Evolutionary conservation across 2,329 filamentous ascomycete genomes (phyloP).

Genomic region (Penicillium palitans): DNA sequence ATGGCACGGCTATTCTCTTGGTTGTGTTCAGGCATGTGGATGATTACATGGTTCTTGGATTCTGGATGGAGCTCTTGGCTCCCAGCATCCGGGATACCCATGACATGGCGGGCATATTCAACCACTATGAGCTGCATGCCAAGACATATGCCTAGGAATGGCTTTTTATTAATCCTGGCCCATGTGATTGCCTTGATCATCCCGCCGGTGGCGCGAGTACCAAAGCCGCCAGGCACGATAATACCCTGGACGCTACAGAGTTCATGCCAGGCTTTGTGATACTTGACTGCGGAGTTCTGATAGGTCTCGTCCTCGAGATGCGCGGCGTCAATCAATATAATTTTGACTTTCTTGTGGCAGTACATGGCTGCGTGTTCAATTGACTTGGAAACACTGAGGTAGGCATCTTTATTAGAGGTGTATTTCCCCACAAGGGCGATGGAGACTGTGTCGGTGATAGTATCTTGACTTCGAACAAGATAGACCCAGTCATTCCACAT

Average conservation of each 20-base stretch:
- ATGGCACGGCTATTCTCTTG: constrained; percentile 65
- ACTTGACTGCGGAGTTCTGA: constrained; percentile 66
- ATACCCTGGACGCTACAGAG: constrained; percentile 64
- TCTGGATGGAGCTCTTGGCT: constrained; percentile 57
- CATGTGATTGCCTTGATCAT: constrained; percentile 88
- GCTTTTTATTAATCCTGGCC: constrained; percentile 77
- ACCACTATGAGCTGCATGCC: constrained; percentile 93
- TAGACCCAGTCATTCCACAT: constrained; percentile 79
- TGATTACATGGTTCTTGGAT: constrained; percentile 69
- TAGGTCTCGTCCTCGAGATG: constrained; percentile 71
- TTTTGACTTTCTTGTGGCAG: constrained; percentile 73
- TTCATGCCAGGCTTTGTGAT: constrained; percentile 81
- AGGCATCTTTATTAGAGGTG: constrained; percentile 78
- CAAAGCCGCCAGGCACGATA: constrained; percentile 72
- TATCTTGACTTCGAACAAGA: constrained; percentile 66
- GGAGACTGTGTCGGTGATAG: constrained; percentile 66
- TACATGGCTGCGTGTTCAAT: constrained; percentile 91
- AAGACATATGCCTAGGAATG: constrained; percentile 86
- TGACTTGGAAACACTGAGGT: constrained; percentile 79
- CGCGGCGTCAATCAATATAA: constrained; percentile 82
- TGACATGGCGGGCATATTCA: constrained; percentile 78
- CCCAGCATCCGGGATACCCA: constrained; percentile 59
- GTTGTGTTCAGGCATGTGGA: constrained; percentile 91
- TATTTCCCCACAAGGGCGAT: constrained; percentile 96
- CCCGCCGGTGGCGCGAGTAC: constrained; percentile 76